Percentiles rank a stretch among this genome's conserved stretches.
These are phyloP conservation scores for Ulota crispa DNA, from an alignment of 225 moss, liverwort and hornwort genomes.

Conservation along the genomic window DNA sequence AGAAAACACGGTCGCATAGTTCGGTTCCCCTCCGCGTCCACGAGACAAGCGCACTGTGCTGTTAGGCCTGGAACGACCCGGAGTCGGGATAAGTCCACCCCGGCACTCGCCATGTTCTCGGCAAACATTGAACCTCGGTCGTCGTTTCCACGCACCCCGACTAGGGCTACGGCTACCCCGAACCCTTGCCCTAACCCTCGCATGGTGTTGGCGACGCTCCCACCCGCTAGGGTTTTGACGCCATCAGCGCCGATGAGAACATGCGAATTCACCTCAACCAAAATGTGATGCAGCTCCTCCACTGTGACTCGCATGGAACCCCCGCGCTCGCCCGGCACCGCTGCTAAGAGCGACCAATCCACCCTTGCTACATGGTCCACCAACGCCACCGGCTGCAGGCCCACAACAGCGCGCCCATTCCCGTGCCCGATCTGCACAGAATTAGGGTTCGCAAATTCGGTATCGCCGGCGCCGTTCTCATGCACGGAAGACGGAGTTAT, in stretches of 20 bases:
- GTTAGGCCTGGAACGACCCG: slow-evolving; percentile 64
- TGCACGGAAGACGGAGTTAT: not conserved
- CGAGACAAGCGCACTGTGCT: slow-evolving; percentile 76
- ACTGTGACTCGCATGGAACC: slow-evolving; percentile 78
- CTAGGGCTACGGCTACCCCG: slow-evolving; percentile 56
- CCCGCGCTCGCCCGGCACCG: slow-evolving; percentile 85
- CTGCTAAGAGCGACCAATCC: slow-evolving; percentile 74
- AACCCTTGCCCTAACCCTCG: slow-evolving; percentile 74
- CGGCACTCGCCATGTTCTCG: slow-evolving; percentile 60
- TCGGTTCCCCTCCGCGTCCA: slow-evolving; percentile 81
- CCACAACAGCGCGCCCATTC: slow-evolving; percentile 50
- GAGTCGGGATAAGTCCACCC: slow-evolving; percentile 65
- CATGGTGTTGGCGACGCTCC: slow-evolving; percentile 89
- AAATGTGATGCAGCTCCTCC: slow-evolving; percentile 69
- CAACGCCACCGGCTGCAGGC: slow-evolving; percentile 87
- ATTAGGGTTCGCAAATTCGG: slow-evolving; percentile 36
- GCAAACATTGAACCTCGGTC: slow-evolving; percentile 73
- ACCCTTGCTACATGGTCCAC: slow-evolving; percentile 84
- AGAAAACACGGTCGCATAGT: slow-evolving; percentile 91
- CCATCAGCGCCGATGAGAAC: slow-evolving; percentile 40
- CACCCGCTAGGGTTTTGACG: slow-evolving; percentile 74
- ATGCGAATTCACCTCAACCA: slow-evolving; percentile 71
- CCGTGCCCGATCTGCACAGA: slow-evolving; percentile 18
- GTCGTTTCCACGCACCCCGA: slow-evolving; percentile 77
- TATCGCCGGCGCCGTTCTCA: slow-evolving; percentile 21